phyloP scores from a whole-genome alignment of 2,329 filamentous ascomycete genomes.

The Hymenoscyphus linearis region DNA sequence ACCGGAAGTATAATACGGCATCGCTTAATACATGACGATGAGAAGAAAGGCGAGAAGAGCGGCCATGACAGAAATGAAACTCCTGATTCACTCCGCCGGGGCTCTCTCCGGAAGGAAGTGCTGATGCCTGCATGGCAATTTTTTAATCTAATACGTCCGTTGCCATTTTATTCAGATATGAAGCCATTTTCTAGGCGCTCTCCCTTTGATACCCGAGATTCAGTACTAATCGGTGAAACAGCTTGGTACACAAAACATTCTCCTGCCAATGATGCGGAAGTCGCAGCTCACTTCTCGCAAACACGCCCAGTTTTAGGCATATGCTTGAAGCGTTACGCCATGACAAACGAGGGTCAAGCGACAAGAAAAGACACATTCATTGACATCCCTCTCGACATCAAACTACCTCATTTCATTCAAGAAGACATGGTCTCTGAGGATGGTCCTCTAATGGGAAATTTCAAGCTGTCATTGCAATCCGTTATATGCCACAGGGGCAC shows the following conservation, averaged over 20 bases:
- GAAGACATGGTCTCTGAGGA: conserved; percentile 60
- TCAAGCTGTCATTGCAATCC: conserved; percentile 87
- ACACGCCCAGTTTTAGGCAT: conserved; percentile 84
- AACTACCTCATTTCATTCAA: conserved; percentile 84
- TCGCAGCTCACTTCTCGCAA: conserved; percentile 81
- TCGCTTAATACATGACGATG: conserved; percentile 46
- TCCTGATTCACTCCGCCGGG: conserved; percentile 33
- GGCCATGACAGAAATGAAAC: conserved; percentile 3
- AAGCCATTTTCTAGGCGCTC: conserved; percentile 18
- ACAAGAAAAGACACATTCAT: conserved; percentile 74
- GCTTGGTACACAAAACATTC: conserved; percentile 78
- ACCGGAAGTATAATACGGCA: conserved; percentile 55
- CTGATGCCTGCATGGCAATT: conserved; percentile 98
- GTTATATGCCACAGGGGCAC: conserved; percentile 88
- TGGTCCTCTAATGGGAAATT: conserved; percentile 71
- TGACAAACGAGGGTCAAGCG: conserved; percentile 63
- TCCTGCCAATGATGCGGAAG: conserved; percentile 65
- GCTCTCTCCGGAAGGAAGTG: conserved; percentile 64
- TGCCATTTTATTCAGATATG: conserved; percentile 21
- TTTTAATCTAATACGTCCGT: conserved; percentile 83
- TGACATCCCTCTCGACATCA: conserved; percentile 83
- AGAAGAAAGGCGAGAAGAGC: conserved; percentile 9
- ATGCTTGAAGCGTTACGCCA: conserved; percentile 84
- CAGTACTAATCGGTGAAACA: conserved; percentile 39
- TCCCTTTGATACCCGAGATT: conserved; percentile 4